Conservation (phyloP, 139 green algal species). For the Picochlorum sp. region DNA sequence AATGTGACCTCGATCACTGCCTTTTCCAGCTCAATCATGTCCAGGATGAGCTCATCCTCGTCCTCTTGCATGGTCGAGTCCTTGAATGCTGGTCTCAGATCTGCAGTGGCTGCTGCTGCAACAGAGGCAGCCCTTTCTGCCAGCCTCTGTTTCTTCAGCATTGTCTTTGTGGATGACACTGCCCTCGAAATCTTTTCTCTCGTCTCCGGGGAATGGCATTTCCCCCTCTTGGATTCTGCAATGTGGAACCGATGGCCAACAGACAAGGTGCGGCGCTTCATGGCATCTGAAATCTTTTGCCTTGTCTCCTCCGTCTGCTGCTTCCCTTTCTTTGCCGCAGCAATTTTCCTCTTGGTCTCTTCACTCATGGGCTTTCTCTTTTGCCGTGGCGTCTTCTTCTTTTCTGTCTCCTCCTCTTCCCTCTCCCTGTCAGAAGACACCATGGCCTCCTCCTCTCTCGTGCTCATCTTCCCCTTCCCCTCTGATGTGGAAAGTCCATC, state of each 20-base stretch:
- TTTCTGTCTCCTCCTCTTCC: too few species aligned
- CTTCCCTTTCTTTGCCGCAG: slow-evolving; percentile 6
- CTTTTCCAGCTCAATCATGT: slow-evolving; percentile 13
- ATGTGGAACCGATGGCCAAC: slow-evolving; percentile 1
- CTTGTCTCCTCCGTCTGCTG: slow-evolving; percentile 1
- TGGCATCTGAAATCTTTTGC: slow-evolving; percentile 7
- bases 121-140: slow-evolving; percentile 9
- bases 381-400: background rate
- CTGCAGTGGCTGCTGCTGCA: slow-evolving; percentile 6
- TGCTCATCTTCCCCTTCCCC: too few species aligned
- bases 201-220: slow-evolving; percentile 4
- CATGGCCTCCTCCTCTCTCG: too few species aligned
- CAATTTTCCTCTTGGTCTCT: slow-evolving; percentile 15
- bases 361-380: slow-evolving; percentile 5
- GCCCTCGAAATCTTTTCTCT: slow-evolving; percentile 1
- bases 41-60: background rate
- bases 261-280: background rate
- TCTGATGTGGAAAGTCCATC: background rate
- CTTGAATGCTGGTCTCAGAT: slow-evolving; percentile 5
- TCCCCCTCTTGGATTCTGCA: background rate
- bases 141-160: slow-evolving; percentile 5
- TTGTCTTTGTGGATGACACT: slow-evolving; percentile 8
- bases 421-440: too few species aligned
- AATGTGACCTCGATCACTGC: slow-evolving; percentile 9
- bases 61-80: background rate